These are phyloP conservation scores for Globisporangium nunn DNA, from an alignment of 352 stramenopile genomes.

Conservation along the genomic window DNA sequence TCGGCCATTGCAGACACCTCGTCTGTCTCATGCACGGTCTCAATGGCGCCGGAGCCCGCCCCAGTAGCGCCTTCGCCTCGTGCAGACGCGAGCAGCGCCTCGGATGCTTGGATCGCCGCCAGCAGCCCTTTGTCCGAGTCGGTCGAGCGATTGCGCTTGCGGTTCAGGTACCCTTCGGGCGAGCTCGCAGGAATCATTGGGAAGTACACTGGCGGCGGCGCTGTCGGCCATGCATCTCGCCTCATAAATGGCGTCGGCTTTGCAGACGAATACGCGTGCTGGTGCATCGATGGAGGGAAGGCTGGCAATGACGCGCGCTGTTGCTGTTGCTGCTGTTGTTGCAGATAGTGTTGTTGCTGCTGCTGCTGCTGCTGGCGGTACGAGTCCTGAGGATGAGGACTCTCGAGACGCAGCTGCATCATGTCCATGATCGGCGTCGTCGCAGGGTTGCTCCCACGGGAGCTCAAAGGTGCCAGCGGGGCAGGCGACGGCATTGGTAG, in stretches of 20 bases:
- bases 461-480: conserved; percentile 6
- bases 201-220: conserved; percentile 11
- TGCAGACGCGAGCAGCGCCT: conserved; percentile 17
- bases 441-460: conserved; percentile 17
- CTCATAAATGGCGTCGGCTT: conserved; percentile 28
- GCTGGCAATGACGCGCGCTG: conserved; percentile 9
- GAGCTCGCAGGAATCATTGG: conserved; percentile 23
- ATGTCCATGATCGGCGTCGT: conserved; percentile 66
- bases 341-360: conserved; percentile 1
- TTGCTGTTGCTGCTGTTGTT: conserved; percentile 3
- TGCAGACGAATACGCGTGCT: conserved; percentile 42
- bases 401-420: conserved; percentile 66
- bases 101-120: conserved; percentile 41
- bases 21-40: conserved; percentile 13
- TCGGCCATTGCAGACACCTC: not conserved
- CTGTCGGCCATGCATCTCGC: conserved; percentile 14
- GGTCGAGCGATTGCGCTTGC: conserved; percentile 65
- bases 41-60: not conserved
- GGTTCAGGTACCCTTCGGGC: conserved; percentile 32
- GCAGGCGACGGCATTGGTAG: conserved; percentile 39
- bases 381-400: conserved; percentile 17
- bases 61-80: not conserved
- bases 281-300: conserved; percentile 21
- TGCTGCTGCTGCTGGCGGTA: conserved; percentile 7
- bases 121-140: conserved; percentile 56